Evolutionary conservation across 768 basidiomycete genomes (phyloP), one percentile per base, ranked within the genome.

Genomic region (Leccinum truebloodii): DNA sequence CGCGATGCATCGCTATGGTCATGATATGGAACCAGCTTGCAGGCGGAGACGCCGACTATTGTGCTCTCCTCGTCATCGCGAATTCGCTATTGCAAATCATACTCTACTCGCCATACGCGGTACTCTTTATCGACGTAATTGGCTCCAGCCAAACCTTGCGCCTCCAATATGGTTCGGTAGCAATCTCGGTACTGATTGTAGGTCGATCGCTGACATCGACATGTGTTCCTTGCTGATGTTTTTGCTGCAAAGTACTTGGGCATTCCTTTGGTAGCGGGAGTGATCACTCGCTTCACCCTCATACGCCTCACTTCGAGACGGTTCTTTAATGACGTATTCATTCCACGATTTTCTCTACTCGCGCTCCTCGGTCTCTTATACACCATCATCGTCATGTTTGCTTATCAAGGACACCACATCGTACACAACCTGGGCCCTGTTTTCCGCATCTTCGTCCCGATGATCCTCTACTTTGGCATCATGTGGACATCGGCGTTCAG

Each of bases 1-100:
- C 65, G 24, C 64, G 67, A 18, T 73, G 67, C 28, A 71, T 71
- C 57, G 86, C 87, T 3, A 88, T 87, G 87, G 88, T 90, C 61
- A 83, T 90, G 77, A 88, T 94, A 49, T 93, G 91, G 92, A 90
- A 89, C 65, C 80, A 84, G 54, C 80, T 94, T 6, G 89, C 89
- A 0, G 71, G 79, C 39, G 91, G 92, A 5, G 84, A 93, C 65
- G 64, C 66, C 22, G 81, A 92, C 59, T 88, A 89, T 65, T 91
- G 90, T 63, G 91, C 88, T 18, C 86, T 93, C 64, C 76, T 94
- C 6, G 91, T 94, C 51, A 86, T 90, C 51, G 73, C 92, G 68
- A 94, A 95, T 69, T 89, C 90, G 4, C 64, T 89, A 6, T 76
- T 95, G 37, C 93, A 94, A 71, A 89, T 93, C 32, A 73, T 86